Evolutionary conservation across 1,284 basidiomycete species (phyloP).

Genomic region (Trametes sp.): DNA sequence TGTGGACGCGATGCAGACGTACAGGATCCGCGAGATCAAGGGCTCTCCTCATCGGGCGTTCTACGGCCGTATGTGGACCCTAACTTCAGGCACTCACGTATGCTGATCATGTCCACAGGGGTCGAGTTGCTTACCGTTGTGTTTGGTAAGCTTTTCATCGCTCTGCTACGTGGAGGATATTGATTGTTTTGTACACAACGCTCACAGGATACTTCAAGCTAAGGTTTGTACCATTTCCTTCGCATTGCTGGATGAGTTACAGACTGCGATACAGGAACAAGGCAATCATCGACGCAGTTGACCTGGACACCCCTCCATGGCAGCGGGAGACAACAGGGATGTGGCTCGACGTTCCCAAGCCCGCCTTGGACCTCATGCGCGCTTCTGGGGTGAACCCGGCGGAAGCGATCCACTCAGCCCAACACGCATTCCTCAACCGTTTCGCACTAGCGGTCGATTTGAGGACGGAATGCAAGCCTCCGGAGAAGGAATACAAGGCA

Average conservation of each 20-base stretch:
- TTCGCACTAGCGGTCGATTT: slow-evolving; percentile 78
- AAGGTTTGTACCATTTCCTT: slow-evolving; percentile 48
- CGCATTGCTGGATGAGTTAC: neutral
- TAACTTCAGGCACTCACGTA: neutral
- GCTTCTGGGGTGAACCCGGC: slow-evolving; percentile 68
- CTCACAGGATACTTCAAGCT: slow-evolving; percentile 56
- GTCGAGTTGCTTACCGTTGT: slow-evolving; percentile 78
- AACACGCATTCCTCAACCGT: slow-evolving; percentile 85
- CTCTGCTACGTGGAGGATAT: neutral
- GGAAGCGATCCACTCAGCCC: slow-evolving; percentile 86
- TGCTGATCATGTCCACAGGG: slow-evolving; percentile 46
- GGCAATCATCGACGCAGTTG: slow-evolving; percentile 80
- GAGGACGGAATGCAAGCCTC: slow-evolving; percentile 86
- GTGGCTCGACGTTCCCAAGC: slow-evolving; percentile 85
- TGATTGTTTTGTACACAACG: neutral
- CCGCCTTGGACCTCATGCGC: slow-evolving; percentile 60
- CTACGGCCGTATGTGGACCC: slow-evolving; percentile 70
- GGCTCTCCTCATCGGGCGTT: slow-evolving; percentile 66
- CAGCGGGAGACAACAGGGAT: slow-evolving; percentile 80
- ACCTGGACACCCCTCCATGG: slow-evolving; percentile 83
- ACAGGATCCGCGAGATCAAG: slow-evolving; percentile 77
- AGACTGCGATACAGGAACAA: slow-evolving; percentile 53
- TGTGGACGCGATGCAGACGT: slow-evolving; percentile 81
- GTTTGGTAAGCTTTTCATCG: slow-evolving; percentile 62
- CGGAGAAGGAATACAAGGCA: slow-evolving; percentile 80